Evolutionary conservation across 2,329 filamentous ascomycete species (phyloP).

Genomic region (Pyrenophora teres): DNA sequence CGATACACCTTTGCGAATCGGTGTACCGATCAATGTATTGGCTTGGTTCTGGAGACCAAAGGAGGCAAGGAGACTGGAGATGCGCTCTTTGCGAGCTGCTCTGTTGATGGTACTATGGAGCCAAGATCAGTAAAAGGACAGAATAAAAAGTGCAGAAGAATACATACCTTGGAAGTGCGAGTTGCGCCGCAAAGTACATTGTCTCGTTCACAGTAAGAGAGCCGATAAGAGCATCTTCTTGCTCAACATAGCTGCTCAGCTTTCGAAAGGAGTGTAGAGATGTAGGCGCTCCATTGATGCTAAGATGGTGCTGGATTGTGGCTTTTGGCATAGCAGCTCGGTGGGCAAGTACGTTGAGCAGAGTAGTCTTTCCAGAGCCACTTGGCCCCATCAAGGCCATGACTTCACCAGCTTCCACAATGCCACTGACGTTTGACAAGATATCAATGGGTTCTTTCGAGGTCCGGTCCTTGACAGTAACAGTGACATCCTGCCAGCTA

Average conservation of each 20-base stretch:
- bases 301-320: constrained; percentile 58
- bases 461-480: constrained; percentile 72
- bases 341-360: constrained; percentile 78
- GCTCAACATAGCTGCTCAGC: constrained; percentile 80
- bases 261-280: constrained; percentile 63
- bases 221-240: constrained; percentile 83
- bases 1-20: constrained; percentile 80
- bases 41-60: constrained; percentile 75
- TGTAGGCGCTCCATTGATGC: constrained; percentile 66
- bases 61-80: constrained; percentile 68
- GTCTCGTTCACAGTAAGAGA: constrained; percentile 81
- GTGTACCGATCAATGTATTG: constrained; percentile 76
- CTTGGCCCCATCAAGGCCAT: constrained; percentile 81
- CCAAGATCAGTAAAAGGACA: constrained; percentile 10
- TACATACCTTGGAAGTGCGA: constrained; percentile 57
- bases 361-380: constrained; percentile 77
- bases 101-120: constrained; percentile 55
- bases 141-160: not conserved
- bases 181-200: constrained; percentile 73
- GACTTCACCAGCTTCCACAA: constrained; percentile 71
- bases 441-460: constrained; percentile 68
- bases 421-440: constrained; percentile 65
- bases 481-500: constrained; percentile 68
- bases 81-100: constrained; percentile 64
- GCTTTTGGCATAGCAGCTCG: constrained; percentile 60